These are phyloP conservation scores for Zalaria obscura DNA, from an alignment of 2,329 filamentous ascomycete genomes.

Conservation along the genomic window DNA sequence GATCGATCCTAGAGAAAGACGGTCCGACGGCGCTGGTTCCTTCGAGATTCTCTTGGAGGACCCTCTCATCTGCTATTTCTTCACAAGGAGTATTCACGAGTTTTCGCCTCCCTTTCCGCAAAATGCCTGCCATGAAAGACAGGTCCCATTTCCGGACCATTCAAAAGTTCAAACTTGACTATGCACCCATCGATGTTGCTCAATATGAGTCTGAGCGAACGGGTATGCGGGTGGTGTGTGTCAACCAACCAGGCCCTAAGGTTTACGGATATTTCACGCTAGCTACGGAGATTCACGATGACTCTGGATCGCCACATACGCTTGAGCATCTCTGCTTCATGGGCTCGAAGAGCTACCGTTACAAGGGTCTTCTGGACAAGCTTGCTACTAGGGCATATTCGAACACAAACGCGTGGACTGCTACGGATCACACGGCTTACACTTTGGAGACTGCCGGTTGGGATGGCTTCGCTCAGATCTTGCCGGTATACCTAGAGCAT, in stretches of 20 bases:
- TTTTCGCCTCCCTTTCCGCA: not conserved
- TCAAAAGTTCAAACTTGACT: constrained; percentile 77
- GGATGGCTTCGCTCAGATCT: constrained; percentile 89
- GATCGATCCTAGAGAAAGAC: too few species aligned
- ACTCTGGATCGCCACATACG: constrained; percentile 67
- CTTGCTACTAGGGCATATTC: constrained; percentile 88
- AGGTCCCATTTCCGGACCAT: constrained; percentile 60
- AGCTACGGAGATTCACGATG: constrained; percentile 93
- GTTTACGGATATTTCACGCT: constrained; percentile 88
- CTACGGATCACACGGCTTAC: constrained; percentile 91
- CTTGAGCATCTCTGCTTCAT: constrained; percentile 40
- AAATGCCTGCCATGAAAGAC: constrained; percentile 3
- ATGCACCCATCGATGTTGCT: constrained; percentile 74
- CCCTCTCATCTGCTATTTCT: too few species aligned
- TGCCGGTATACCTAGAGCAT: constrained; percentile 92
- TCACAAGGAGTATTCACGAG: not conserved
- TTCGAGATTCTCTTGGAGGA: too few species aligned
- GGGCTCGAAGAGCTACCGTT: constrained; percentile 83
- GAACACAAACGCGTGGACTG: constrained; percentile 91
- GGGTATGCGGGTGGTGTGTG: constrained; percentile 86
- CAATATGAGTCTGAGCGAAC: constrained; percentile 94
- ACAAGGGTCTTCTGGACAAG: constrained; percentile 91
- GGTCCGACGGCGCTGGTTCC: too few species aligned
- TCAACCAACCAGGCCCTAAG: constrained; percentile 88
- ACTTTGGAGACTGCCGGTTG: constrained; percentile 90